These are phyloP conservation scores for Neurospora sp. DNA, from an alignment of 495 filamentous ascomycete species.

Conservation along the genomic window DNA sequence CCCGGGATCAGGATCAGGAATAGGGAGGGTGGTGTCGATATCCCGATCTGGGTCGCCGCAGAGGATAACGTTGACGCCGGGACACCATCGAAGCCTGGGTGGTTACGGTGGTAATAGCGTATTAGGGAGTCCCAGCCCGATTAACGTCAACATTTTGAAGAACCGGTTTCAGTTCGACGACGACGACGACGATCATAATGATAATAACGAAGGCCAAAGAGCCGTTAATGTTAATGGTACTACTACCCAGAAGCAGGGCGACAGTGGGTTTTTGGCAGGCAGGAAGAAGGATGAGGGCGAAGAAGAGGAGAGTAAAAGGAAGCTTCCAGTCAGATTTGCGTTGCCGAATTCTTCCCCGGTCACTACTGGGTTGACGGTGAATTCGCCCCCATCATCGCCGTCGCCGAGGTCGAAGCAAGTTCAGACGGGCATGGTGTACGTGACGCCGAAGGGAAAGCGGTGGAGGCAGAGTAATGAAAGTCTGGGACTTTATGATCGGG, in stretches of 20 bases:
- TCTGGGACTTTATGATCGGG: conserved; percentile 11
- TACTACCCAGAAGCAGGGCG: not conserved
- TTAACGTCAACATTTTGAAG: not conserved
- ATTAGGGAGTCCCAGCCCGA: not conserved
- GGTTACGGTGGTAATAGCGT: not conserved
- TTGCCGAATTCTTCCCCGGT: not conserved
- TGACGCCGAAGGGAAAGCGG: not conserved
- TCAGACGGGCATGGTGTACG: not conserved
- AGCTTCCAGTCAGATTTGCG: not conserved
- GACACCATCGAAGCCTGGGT: not conserved
- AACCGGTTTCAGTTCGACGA: not conserved
- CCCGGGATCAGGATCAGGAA: not conserved
- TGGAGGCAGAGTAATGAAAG: conserved; percentile 6
- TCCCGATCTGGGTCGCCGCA: not conserved
- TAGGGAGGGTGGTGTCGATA: not conserved
- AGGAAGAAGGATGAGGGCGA: not conserved
- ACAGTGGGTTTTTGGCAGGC: not conserved
- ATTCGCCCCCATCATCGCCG: not conserved
- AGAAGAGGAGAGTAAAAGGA: conserved; percentile 5
- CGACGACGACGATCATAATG: not conserved
- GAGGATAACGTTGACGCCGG: not conserved
- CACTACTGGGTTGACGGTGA: not conserved
- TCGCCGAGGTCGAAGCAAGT: not conserved
- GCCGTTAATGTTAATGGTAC: not conserved
- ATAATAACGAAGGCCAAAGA: not conserved